Conservation (phyloP, 2,329 filamentous ascomycete genomes). For the Aspergillus caelatus region DNA sequence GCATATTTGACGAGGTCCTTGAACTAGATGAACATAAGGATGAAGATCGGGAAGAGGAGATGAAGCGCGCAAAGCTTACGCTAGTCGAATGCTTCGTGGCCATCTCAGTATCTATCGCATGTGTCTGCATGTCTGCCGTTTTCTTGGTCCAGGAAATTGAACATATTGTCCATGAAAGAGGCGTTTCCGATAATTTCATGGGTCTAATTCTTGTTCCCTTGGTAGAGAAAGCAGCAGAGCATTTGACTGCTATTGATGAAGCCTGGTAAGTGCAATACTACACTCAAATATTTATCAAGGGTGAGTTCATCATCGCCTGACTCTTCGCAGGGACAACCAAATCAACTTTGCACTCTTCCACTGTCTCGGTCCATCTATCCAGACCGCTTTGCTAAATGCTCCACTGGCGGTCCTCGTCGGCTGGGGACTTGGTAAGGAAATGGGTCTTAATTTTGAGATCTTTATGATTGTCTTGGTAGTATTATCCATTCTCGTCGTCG, state of each 20-base stretch:
- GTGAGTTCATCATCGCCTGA: not conserved
- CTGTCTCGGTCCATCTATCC: slow-evolving; percentile 82
- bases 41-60: slow-evolving; percentile 63
- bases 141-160: slow-evolving; percentile 74
- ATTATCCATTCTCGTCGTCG: slow-evolving; percentile 81
- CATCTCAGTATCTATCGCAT: slow-evolving; percentile 64
- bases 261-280: slow-evolving; percentile 62
- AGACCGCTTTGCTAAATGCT: slow-evolving; percentile 86
- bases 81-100: slow-evolving; percentile 72
- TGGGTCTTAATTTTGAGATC: slow-evolving; percentile 83
- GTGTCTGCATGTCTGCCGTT: slow-evolving; percentile 74
- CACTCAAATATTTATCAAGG: not conserved
- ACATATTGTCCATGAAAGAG: slow-evolving; percentile 55
- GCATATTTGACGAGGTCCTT: slow-evolving; percentile 74
- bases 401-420: slow-evolving; percentile 81
- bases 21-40: slow-evolving; percentile 70
- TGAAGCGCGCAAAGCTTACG: slow-evolving; percentile 69
- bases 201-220: slow-evolving; percentile 77
- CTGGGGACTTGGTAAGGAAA: slow-evolving; percentile 71
- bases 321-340: slow-evolving; percentile 43
- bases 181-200: slow-evolving; percentile 61
- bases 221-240: slow-evolving; percentile 85
- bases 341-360: slow-evolving; percentile 87
- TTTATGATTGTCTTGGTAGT: slow-evolving; percentile 84
- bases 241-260: slow-evolving; percentile 81